Base-by-base conservation (phyloP, 371 early-diverging fungal species). In the Saksenaea oblongispora region DNA sequence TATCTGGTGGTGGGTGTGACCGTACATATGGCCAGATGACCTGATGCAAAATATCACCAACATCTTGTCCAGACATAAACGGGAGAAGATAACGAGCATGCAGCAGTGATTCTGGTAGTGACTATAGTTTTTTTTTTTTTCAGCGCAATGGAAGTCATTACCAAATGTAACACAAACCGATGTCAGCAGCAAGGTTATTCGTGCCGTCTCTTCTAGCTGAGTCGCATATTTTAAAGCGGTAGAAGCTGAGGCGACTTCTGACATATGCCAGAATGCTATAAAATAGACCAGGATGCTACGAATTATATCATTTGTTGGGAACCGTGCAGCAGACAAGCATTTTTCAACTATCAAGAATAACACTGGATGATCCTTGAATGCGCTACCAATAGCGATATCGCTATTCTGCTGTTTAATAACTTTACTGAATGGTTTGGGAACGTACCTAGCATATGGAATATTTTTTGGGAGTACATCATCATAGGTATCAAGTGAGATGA, bases 251-350 rank as follows among this genome's bases (percentile, higher is more conserved):
- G 62, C 61, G 1, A 81, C 76, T 56, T 76, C 69, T 15, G 64
- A 64, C 73, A 81, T 81, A 47, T 81, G 67, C 81, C 81, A 81
- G 61, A 81, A 81, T 0, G 70, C 81, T 47, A 81, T 76, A 54
- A 76, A 76, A 31, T 81, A 81, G 0, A 78, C 75, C 5, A 78
- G 54, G 5, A 81, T 66, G 34, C 81, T 78, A 24, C 78, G 67
- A 3, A 72, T 37, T 1, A 76, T 69, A 35, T 76, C 81, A 54
- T 59, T 62, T 5, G 61, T 61, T 2, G 69, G 57, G n/a, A 57
- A 56, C 35, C 53, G 59, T 0, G 63, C 62, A 5, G 51, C 58
- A 11, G 57, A 10, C 9, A 61, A 57, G 34, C 75, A 81, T 41
- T 70, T 69, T 34, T 75, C 73, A 31, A 78, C 61, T 5, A 81